phyloP scores from a whole-genome alignment of 371 early-diverging fungal species.

The Mycotypha africana region DNA sequence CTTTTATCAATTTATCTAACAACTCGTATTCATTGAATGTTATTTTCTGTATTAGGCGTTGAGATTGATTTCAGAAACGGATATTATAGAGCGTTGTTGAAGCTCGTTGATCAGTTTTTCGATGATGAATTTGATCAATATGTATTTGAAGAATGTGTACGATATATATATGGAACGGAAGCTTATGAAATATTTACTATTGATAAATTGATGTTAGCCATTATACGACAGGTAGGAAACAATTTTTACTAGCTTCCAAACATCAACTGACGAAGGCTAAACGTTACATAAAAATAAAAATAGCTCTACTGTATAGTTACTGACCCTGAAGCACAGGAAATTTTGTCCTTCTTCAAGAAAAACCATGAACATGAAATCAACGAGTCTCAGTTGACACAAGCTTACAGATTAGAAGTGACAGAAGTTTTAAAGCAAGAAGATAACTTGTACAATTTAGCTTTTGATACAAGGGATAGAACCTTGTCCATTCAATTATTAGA shows the following conservation, averaged over 20 bases:
- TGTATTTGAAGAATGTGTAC: conserved; percentile 86
- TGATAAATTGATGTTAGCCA: conserved; percentile 53
- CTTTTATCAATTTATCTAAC: background rate
- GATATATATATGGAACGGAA: conserved; percentile 80
- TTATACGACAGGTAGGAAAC: conserved; percentile 16
- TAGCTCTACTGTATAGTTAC: conserved; percentile 20
- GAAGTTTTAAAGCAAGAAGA: conserved; percentile 61
- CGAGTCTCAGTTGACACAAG: conserved; percentile 39
- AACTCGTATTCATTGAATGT: background rate
- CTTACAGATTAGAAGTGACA: conserved; percentile 29
- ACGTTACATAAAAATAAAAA: background rate
- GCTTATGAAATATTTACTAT: conserved; percentile 83
- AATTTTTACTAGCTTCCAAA: too few species aligned
- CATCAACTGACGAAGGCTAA: background rate
- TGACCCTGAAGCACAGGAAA: conserved; percentile 13
- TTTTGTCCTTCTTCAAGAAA: conserved; percentile 17
- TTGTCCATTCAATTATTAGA: conserved; percentile 76
- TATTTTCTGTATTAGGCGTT: conserved; percentile 3
- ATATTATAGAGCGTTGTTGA: conserved; percentile 68
- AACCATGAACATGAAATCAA: conserved; percentile 17
- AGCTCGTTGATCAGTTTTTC: conserved; percentile 66
- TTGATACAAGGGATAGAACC: conserved; percentile 35
- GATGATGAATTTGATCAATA: conserved; percentile 75
- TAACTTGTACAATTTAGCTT: conserved; percentile 72
- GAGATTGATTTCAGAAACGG: conserved; percentile 34